Evolutionary conservation across 2,329 filamentous ascomycete genomes (phyloP).

Genomic region (Boeremia lycopersici): DNA sequence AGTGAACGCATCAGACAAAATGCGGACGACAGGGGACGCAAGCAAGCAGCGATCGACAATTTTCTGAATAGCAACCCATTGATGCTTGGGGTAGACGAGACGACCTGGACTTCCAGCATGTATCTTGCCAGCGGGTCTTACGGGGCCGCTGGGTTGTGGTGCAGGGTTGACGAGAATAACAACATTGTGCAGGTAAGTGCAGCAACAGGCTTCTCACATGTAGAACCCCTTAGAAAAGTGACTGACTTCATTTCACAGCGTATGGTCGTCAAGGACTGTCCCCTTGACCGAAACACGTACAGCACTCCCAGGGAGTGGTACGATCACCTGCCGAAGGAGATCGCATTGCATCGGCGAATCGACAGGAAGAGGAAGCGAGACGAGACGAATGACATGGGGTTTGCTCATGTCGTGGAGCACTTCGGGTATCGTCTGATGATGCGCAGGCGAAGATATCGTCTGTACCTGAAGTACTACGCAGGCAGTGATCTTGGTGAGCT

Average conservation of each 20-base stretch:
- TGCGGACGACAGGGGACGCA: not conserved
- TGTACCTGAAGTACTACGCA: not conserved
- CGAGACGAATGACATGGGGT: not conserved
- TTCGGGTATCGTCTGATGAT: not conserved
- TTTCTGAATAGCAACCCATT: not conserved
- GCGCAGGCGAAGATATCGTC: not conserved
- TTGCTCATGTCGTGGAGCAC: not conserved
- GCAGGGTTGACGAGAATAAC: not conserved
- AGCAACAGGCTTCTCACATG: too few relatives aligned
- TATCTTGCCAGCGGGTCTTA: not conserved
- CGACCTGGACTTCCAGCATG: not conserved
- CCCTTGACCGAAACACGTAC: not conserved
- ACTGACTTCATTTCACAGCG: not conserved
- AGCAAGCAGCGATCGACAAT: not conserved
- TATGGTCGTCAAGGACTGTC: not conserved
- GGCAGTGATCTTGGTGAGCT: not conserved
- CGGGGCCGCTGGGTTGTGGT: not conserved
- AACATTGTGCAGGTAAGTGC: not conserved
- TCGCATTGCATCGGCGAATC: not conserved
- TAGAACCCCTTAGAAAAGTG: too few relatives aligned
- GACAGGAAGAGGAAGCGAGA: not conserved
- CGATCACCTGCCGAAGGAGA: not conserved
- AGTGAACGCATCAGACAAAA: not conserved
- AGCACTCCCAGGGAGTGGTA: not conserved
- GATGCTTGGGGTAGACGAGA: not conserved